Conservation (phyloP, 2,329 filamentous ascomycete species). For the Emmonsia crescens region DNA sequence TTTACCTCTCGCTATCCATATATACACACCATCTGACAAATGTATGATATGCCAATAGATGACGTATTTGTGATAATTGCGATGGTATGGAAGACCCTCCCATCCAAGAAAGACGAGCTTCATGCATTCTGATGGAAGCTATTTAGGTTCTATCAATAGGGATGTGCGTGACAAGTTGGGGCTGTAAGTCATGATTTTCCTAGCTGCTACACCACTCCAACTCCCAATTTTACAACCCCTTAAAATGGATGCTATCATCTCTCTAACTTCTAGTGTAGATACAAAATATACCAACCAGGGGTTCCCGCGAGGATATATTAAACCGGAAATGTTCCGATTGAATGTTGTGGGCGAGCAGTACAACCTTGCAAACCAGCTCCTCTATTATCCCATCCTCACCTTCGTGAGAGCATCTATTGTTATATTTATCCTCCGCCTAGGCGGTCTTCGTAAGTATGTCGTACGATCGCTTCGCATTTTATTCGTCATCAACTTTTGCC, state of each 20-base stretch:
- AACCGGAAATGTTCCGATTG: background rate
- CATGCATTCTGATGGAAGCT: background rate
- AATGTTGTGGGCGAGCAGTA: background rate
- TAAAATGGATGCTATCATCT: background rate
- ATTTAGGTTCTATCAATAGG: constrained; percentile 1
- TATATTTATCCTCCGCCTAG: constrained; percentile 10
- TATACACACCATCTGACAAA: background rate
- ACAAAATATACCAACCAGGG: background rate
- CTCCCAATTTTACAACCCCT: background rate
- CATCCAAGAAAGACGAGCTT: too few species aligned
- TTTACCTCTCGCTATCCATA: background rate
- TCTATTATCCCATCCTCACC: constrained; percentile 7
- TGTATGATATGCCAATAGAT: constrained; percentile 4
- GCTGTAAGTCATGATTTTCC: background rate
- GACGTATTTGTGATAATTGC: constrained; percentile 8
- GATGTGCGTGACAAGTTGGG: constrained; percentile 2
- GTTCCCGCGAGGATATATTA: constrained; percentile 1
- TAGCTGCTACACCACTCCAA: background rate
- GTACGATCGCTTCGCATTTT: constrained; percentile 5
- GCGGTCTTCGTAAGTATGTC: constrained; percentile 5
- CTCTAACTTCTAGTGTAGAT: background rate
- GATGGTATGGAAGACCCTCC: background rate
- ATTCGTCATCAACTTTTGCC: constrained; percentile 23
- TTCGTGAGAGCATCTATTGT: constrained; percentile 9
- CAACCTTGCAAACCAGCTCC: constrained; percentile 7